Evolutionary conservation across 78 protist species (phyloP).

Genomic region (Dictyostelium purpureum): DNA sequence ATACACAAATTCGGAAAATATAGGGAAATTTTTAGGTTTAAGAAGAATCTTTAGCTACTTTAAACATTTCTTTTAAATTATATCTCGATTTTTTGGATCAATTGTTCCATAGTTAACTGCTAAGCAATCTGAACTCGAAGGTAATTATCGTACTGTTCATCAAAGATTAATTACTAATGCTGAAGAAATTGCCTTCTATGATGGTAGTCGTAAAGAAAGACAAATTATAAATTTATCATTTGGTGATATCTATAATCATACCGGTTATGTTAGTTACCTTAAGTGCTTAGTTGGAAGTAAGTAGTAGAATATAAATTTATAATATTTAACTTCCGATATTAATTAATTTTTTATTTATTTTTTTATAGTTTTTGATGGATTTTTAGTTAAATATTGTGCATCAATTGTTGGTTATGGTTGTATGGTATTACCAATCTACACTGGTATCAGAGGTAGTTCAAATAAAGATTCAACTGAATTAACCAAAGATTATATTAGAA

Average conservation of each 20-base stretch:
- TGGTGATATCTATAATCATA: conserved; percentile 69
- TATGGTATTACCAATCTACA: conserved; percentile 81
- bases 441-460: conserved; percentile 49
- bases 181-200: conserved; percentile 84
- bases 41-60: too few species aligned
- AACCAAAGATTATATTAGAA: conserved; percentile 83
- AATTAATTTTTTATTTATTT: not conserved
- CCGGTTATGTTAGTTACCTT: conserved; percentile 74
- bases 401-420: conserved; percentile 88
- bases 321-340: not conserved
- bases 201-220: conserved; percentile 76
- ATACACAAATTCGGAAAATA: too few species aligned
- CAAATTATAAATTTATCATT: conserved; percentile 68
- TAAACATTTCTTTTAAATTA: too few species aligned
- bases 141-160: conserved; percentile 81
- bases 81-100: too few species aligned
- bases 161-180: conserved; percentile 80
- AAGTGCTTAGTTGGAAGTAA: conserved; percentile 76
- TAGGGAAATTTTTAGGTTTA: too few species aligned
- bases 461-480: conserved; percentile 77
- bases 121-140: conserved; percentile 79
- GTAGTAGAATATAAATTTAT: not conserved
- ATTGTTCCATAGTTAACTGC: conserved; percentile 78
- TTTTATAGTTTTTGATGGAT: conserved; percentile 73
- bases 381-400: conserved; percentile 87